Base-by-base conservation (phyloP, 257 asterid species). In the Fraxinus americana region DNA sequence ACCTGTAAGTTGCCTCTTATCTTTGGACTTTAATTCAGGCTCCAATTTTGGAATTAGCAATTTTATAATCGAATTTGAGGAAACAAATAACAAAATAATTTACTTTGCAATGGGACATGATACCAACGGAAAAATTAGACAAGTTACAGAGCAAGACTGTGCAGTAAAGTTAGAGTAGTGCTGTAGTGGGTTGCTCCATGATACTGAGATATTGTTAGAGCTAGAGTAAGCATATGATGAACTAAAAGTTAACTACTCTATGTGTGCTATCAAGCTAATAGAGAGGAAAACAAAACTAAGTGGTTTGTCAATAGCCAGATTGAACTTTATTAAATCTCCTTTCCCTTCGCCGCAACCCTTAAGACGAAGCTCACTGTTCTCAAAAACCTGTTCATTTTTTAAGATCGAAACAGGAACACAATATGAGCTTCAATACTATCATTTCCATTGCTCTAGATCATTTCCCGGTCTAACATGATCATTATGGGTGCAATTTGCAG, bases 1-100 rank as follows among this genome's bases (percentile, higher is more conserved):
- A 76, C 99, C 99, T 67, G 99, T 95, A 83, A 95, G 97, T 88
- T 68, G 16, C 73, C 81, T 61, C 35, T 38, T 74, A 35, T 80
- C 71, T 65, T 16, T 48, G 29, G 66, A 43, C 12, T 54, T 72
- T 10, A 63, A 63, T 63, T 63, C 35, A 25, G 69, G 34, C 69
- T 23, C 35, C 32, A 11, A 25, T 63, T 12, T 63, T n/a, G 16
- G 48, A 32, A 35, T 68, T 61, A 61, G 68, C 30, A 21, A 25
- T 11, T 63, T 23, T n/a, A n/a, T 23, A 8, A 10, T 63, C 16
- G 7, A 63, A 63, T 27, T 23, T 2, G 17, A 63, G 35, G 32
- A 63, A 57, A 23, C 32, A 25, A 23, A 9, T 4, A 10, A 23
- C 25, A 63, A 25, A 9, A 10, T 25, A 63, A 23, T 9, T 63